phyloP scores from a whole-genome alignment of 2,329 filamentous ascomycete species.

The Macrophomina tecta region DNA sequence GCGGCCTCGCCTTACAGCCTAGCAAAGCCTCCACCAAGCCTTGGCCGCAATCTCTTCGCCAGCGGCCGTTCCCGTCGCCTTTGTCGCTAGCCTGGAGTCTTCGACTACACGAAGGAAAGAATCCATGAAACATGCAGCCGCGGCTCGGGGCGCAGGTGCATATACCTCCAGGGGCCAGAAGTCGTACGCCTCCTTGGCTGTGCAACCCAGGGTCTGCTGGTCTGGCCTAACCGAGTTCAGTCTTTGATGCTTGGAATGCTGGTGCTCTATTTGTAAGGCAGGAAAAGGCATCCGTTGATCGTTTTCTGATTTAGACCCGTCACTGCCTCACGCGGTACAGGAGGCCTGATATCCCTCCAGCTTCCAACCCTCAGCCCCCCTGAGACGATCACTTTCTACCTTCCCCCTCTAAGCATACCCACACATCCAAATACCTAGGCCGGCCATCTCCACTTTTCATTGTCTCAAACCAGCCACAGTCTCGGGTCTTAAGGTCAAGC shows the following conservation, averaged over 20 bases:
- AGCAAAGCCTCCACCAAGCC: background rate
- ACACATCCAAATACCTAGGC: constrained; percentile 5
- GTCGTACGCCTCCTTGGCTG: background rate
- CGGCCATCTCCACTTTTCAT: background rate
- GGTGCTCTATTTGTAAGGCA: background rate
- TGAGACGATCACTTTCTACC: background rate
- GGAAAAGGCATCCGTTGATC: background rate
- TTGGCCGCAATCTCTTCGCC: background rate
- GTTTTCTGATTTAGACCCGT: background rate
- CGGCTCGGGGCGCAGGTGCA: background rate
- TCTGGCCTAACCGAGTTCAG: background rate
- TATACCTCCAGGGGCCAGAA: background rate
- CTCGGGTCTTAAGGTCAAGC: background rate
- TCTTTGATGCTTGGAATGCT: background rate
- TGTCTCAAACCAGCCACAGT: background rate
- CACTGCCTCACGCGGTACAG: background rate
- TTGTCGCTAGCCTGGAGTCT: background rate
- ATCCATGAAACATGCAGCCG: constrained; percentile 2
- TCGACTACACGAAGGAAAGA: background rate
- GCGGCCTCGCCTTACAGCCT: background rate
- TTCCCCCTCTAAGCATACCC: background rate
- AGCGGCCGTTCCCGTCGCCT: background rate
- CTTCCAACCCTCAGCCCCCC: background rate
- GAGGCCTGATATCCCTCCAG: background rate
- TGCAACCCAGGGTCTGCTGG: background rate